Evolutionary conservation across 768 basidiomycete genomes (phyloP).

Genomic region (Lentinula aciculospora): DNA sequence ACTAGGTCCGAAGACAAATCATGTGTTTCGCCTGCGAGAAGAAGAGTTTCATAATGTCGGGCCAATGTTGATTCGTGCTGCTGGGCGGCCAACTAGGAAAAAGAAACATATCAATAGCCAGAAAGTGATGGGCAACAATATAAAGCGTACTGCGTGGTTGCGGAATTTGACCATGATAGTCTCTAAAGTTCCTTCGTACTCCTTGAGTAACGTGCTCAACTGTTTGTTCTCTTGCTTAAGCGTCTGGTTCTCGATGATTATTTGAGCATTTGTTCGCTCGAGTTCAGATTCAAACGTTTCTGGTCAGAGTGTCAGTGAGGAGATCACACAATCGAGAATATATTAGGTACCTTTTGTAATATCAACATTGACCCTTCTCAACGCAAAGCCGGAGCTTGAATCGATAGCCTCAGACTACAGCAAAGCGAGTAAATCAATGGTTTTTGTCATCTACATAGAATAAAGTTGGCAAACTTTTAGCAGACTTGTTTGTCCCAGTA

Average conservation of each 20-base stretch:
- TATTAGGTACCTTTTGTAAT: slow-evolving; percentile 64
- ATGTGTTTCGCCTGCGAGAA: slow-evolving; percentile 60
- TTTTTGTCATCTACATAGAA: not conserved
- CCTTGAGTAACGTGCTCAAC: slow-evolving; percentile 79
- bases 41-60: slow-evolving; percentile 84
- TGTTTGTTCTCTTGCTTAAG: slow-evolving; percentile 95
- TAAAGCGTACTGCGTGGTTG: slow-evolving; percentile 70
- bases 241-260: slow-evolving; percentile 91
- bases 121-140: not conserved
- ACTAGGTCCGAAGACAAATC: slow-evolving; percentile 49
- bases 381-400: slow-evolving; percentile 64
- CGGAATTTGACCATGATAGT: slow-evolving; percentile 97
- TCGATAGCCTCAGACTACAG: slow-evolving; percentile 70
- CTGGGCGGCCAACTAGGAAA: slow-evolving; percentile 75
- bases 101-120: slow-evolving; percentile 9
- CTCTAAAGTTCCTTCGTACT: slow-evolving; percentile 93
- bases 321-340: slow-evolving; percentile 21
- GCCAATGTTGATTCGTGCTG: slow-evolving; percentile 84
- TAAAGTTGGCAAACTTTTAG: slow-evolving; percentile 56
- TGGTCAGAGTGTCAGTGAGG: slow-evolving; percentile 41
- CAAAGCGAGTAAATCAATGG: not conserved
- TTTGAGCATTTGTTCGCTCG: slow-evolving; percentile 83
- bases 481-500: slow-evolving; percentile 63
- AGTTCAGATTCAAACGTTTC: slow-evolving; percentile 91
- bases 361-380: slow-evolving; percentile 84